Evolutionary conservation across 2,329 filamentous ascomycete genomes (phyloP), one percentile per base, ranked within the genome.

Genomic region (Diaporthe amygdali): DNA sequence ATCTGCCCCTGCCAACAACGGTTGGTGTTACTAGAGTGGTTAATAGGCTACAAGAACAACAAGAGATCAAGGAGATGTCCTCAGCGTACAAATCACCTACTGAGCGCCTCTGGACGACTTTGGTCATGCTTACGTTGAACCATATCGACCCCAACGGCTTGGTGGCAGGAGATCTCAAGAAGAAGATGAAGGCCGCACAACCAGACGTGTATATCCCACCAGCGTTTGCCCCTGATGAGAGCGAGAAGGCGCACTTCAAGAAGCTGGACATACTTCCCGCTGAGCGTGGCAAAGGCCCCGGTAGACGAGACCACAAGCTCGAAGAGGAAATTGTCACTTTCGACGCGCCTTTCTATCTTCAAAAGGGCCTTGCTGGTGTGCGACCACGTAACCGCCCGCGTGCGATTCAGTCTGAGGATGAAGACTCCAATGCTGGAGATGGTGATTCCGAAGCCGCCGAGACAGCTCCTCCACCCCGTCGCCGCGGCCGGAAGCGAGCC

Each of bases 341-440:
- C 34, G 81, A 83, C 66, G 87, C 87, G 2, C 87, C 87, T 3
- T 84, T 87, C 34, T 89, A 89, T 76, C 78, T 74, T 25, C 78
- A 70, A 70, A 79, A 74, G 73, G 71, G 54, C 6, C 66, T 76
- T 9, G 69, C 70, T 3, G 75, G 74, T 17, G 66, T 74, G 32
- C 72, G 72, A 15, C 51, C 74, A 17, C 66, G 73, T 49, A 41
- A 72, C 66, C 54, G 71, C 34, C 37, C 27, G 10, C 68, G 64
- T 7, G 15, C 37, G 8, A 17, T 71, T 6, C 68, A 71, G 30
- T 71, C 71, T 10, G 71, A 71, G 32, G 56, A 71, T 20, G 71
- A 71, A 56, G 69, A 73, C 1, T 68, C 66, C 56, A 52, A 64
- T 14, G 68, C 46, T 52, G 68, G 47, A 22, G 46, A 69, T 34